phyloP scores from a whole-genome alignment of 1,284 basidiomycete species.

The Kalmanozyma brasiliensis region DNA sequence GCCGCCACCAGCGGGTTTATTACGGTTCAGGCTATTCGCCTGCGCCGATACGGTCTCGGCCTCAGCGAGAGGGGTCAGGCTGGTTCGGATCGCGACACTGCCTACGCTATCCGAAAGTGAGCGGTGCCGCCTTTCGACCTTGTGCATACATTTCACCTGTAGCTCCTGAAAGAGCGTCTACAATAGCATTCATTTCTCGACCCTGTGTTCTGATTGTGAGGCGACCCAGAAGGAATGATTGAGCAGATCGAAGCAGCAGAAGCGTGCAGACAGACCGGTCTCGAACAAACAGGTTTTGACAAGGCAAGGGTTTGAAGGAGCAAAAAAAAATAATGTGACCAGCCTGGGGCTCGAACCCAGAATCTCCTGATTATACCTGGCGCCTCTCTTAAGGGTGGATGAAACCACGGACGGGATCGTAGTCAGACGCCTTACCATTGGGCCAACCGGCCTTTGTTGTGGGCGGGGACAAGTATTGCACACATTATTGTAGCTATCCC shows the following conservation, averaged over 20 bases:
- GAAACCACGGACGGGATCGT: slow-evolving; percentile 8
- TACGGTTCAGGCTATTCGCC: slow-evolving; percentile 64
- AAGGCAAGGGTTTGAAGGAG: too few species aligned
- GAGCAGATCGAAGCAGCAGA: too few species aligned
- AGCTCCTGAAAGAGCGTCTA: too few species aligned
- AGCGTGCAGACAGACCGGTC: too few species aligned
- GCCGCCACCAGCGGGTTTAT: slow-evolving; percentile 66
- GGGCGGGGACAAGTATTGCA: not conserved
- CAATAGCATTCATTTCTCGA: too few species aligned
- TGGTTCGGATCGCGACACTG: slow-evolving; percentile 55
- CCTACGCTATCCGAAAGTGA: slow-evolving; percentile 58
- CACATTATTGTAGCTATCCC: too few species aligned
- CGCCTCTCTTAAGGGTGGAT: too few species aligned
- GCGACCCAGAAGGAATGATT: too few species aligned
- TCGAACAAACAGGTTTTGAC: too few species aligned
- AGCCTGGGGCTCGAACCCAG: slow-evolving; percentile 58
- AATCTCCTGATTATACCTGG: slow-evolving; percentile 48
- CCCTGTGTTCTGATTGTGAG: too few species aligned
- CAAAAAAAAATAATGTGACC: slow-evolving; percentile 32
- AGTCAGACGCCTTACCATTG: slow-evolving; percentile 58
- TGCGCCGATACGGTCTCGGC: slow-evolving; percentile 62
- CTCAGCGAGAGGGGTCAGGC: slow-evolving; percentile 57
- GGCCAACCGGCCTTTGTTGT: slow-evolving; percentile 45
- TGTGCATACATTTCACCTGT: too few species aligned
- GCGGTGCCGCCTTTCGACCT: too few species aligned